Conservation (phyloP, 2,329 filamentous ascomycete genomes). For the Clarireedia paspali region DNA sequence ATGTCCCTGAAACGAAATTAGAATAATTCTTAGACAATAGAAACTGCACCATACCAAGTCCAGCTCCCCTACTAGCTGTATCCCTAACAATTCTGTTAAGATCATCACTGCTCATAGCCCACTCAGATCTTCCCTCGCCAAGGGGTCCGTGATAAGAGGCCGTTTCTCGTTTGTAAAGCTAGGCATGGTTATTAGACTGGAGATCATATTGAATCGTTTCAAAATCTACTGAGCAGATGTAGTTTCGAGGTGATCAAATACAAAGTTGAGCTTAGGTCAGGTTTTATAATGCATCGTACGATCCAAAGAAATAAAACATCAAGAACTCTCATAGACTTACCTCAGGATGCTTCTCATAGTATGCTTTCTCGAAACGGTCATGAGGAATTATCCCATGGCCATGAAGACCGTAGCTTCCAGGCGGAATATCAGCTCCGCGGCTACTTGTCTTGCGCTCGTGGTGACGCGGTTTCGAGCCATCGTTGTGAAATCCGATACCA, state of each 20-base stretch:
- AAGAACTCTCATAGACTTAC: slow-evolving; percentile 1
- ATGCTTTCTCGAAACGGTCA: slow-evolving; percentile 83
- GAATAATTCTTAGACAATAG: slow-evolving; percentile 12
- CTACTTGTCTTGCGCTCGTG: slow-evolving; percentile 68
- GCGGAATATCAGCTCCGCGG: slow-evolving; percentile 63
- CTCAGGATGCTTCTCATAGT: slow-evolving; percentile 89
- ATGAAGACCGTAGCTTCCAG: slow-evolving; percentile 88
- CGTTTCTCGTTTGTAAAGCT: slow-evolving; percentile 61
- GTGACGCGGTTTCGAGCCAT: slow-evolving; percentile 42
- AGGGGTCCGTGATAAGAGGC: slow-evolving; percentile 37
- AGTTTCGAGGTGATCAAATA: too few relatives aligned
- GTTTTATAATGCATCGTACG: too few relatives aligned
- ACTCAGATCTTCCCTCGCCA: slow-evolving; percentile 54
- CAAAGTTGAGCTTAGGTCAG: too few relatives aligned
- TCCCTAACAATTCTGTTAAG: slow-evolving; percentile 82
- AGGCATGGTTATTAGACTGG: slow-evolving; percentile 1
- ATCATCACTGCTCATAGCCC: slow-evolving; percentile 81
- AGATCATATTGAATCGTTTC: not conserved
- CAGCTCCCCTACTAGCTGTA: slow-evolving; percentile 47
- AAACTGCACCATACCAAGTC: slow-evolving; percentile 39
- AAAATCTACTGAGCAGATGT: too few relatives aligned
- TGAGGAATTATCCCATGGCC: slow-evolving; percentile 70
- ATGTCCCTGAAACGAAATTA: slow-evolving; percentile 47
- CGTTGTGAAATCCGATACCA: slow-evolving; percentile 44
- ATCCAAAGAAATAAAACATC: too few relatives aligned